Evolutionary conservation across 148 eudicot species (phyloP).

Genomic region (Oxyria digyna): DNA sequence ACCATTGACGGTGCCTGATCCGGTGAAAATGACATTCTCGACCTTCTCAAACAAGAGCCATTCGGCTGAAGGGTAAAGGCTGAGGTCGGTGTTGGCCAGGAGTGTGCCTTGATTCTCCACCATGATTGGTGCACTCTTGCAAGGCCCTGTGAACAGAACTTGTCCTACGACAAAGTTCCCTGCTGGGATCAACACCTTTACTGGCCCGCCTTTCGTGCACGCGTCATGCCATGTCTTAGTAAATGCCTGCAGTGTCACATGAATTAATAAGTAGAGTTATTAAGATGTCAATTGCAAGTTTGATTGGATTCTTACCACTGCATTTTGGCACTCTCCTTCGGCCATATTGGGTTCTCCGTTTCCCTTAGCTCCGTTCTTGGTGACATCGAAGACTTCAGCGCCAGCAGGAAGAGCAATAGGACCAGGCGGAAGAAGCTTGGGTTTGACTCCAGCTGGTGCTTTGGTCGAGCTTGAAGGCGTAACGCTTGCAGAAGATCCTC

Average conservation of each 20-base stretch:
- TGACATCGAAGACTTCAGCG: constrained; percentile 26
- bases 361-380: constrained; percentile 27
- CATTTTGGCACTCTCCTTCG: constrained; percentile 14
- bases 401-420: not conserved
- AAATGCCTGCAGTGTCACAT: constrained; percentile 36
- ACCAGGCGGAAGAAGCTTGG: not conserved
- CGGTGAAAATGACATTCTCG: constrained; percentile 19
- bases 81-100: constrained; percentile 18
- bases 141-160: constrained; percentile 42
- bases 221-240: constrained; percentile 43
- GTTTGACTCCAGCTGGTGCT: too few relatives aligned
- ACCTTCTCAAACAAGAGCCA: constrained; percentile 23
- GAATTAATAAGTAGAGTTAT: too few relatives aligned
- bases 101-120: constrained; percentile 41
- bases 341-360: constrained; percentile 18
- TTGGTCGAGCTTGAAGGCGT: not conserved
- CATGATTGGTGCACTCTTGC: constrained; percentile 18
- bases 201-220: constrained; percentile 24
- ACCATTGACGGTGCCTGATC: constrained; percentile 24
- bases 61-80: constrained; percentile 20
- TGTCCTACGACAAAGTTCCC: constrained; percentile 35
- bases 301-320: constrained; percentile 12
- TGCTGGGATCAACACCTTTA: constrained; percentile 33
- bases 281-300: too few relatives aligned
- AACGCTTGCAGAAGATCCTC: not conserved